Conservation (phyloP, 2,329 filamentous ascomycete species). For the Paraphaeosphaeria sporulosa region DNA sequence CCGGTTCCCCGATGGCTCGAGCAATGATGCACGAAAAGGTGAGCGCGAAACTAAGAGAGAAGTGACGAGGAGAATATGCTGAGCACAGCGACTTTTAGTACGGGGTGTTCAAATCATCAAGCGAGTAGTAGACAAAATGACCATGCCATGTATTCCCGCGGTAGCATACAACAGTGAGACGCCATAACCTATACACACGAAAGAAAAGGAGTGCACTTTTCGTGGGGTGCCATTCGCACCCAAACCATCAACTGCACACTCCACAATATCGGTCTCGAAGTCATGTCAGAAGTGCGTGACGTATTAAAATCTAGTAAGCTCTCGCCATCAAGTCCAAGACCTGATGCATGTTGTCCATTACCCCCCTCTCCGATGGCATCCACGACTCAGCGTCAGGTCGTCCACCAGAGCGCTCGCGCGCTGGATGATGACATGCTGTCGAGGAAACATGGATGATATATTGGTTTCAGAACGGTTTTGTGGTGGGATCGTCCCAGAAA, state of each 20-base stretch:
- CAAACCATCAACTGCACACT: slow-evolving; percentile 29
- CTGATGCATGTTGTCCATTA: slow-evolving; percentile 42
- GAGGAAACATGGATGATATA: slow-evolving; percentile 39
- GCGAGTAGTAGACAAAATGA: neutral
- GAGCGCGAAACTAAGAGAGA: slow-evolving; percentile 4
- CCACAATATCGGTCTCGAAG: slow-evolving; percentile 24
- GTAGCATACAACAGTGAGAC: slow-evolving; percentile 30
- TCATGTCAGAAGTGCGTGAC: slow-evolving; percentile 34
- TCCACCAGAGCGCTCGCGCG: slow-evolving; percentile 30
- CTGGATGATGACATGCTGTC: slow-evolving; percentile 41
- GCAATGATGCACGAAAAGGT: slow-evolving; percentile 15
- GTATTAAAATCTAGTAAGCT: slow-evolving; percentile 44
- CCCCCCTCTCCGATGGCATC: slow-evolving; percentile 28
- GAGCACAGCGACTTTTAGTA: neutral
- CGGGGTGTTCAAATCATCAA: neutral
- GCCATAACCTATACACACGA: slow-evolving; percentile 36
- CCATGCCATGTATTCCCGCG: slow-evolving; percentile 31
- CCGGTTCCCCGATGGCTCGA: slow-evolving; percentile 28
- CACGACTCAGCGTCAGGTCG: slow-evolving; percentile 31
- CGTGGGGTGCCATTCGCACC: slow-evolving; percentile 31
- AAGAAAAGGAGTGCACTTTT: slow-evolving; percentile 38
- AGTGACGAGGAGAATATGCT: neutral
- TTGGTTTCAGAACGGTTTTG: slow-evolving; percentile 32
- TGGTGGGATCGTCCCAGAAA: slow-evolving; percentile 49
- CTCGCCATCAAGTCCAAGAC: slow-evolving; percentile 44